Percentiles rank a stretch among this genome's conserved stretches.
Evolutionary conservation across 306 rosid species (phyloP).

Genomic region (Psophocarpus tetragonolobus): DNA sequence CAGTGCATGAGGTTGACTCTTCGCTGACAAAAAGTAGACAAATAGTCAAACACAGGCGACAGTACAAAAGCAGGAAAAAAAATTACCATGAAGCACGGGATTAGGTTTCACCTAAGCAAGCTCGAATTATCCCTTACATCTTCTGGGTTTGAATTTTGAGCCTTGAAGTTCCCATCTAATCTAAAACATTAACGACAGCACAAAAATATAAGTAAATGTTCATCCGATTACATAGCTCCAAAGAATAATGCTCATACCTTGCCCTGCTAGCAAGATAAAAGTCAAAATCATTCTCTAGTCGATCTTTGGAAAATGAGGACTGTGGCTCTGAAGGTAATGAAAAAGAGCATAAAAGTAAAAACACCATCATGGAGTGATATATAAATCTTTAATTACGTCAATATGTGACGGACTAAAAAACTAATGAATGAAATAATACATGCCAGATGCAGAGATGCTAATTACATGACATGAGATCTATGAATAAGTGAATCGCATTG

Average conservation of each 20-base stretch:
- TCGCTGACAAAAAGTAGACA: conserved; percentile 58
- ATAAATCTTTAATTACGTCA: conserved; percentile 15
- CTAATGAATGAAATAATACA: conserved; percentile 2
- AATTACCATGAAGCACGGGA: conserved; percentile 20
- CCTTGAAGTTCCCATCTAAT: conserved; percentile 45
- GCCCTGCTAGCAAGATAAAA: conserved; percentile 36
- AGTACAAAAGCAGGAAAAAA: conserved; percentile 8
- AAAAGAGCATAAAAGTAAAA: conserved; percentile 30
- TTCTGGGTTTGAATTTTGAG: conserved; percentile 50
- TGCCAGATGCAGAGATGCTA: conserved; percentile 1
- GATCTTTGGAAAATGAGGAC: conserved; percentile 47
- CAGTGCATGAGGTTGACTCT: conserved; percentile 82
- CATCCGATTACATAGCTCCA: conserved; percentile 12
- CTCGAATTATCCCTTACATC: conserved; percentile 70
- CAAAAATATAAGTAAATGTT: conserved; percentile 30
- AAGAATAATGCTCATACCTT: conserved; percentile 53
- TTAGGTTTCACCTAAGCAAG: conserved; percentile 60
- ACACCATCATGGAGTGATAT: conserved; percentile 24
- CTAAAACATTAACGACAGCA: conserved; percentile 42
- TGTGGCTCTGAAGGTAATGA: conserved; percentile 50
- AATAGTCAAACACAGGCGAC: conserved; percentile 32
- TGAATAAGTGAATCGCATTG: conserved; percentile 22
- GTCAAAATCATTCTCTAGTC: conserved; percentile 50
- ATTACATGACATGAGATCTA: conserved; percentile 16
- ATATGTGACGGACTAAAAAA: conserved; percentile 4